Evolutionary conservation across 805 yeast genomes (phyloP), one percentile per base, ranked within the genome.

Genomic region (Saccharomyces cerevisiae): DNA sequence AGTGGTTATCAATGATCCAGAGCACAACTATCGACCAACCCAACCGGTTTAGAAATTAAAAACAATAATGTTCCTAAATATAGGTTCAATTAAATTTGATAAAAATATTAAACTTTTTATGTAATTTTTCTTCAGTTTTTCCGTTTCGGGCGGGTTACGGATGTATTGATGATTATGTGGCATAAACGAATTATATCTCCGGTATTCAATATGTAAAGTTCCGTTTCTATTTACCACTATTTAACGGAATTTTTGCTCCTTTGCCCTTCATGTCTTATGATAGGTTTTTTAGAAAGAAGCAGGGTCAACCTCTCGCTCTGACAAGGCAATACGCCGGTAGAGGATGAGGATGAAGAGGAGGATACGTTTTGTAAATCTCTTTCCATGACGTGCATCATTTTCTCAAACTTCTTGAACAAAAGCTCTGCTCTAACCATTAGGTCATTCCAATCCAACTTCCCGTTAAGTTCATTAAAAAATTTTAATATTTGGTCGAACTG

Each of bases 401-500:
- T 83, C 63, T 82, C 79, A 69, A 90, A 94, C 59, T 87, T 81
- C 59, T 88, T 76, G 65, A 90, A 94, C 41, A 92, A 73, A 30
- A 89, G 75, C 66, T 94, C 98, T 4, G 95, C 84, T 46, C 97
- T 76, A n/a, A 87, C 82, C 51, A 92, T 76, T 47, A 90, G 73
- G 59, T 88, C 95, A 49, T 86, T 81, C 61, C 90, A 73, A 54
- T 88, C 83, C 73, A 89, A 75, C 2, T 83, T 79, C 75, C 85
- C 85, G 50, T 89, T 83, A 55, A 94, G 76, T 63, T 92, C 97
- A 71, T 94, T 94, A 81, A 92, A 87, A 67, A 87, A 94, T 72
- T 87, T 89, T 64, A 94, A 78, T 27, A 94, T 91, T 67, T 92
- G 96, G 66, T 94, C 98, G 71, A 94, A 92, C 57, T 84, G 82